Conservation (phyloP, 192 early-diverging fungal genomes). For the Mortierella antarctica region DNA sequence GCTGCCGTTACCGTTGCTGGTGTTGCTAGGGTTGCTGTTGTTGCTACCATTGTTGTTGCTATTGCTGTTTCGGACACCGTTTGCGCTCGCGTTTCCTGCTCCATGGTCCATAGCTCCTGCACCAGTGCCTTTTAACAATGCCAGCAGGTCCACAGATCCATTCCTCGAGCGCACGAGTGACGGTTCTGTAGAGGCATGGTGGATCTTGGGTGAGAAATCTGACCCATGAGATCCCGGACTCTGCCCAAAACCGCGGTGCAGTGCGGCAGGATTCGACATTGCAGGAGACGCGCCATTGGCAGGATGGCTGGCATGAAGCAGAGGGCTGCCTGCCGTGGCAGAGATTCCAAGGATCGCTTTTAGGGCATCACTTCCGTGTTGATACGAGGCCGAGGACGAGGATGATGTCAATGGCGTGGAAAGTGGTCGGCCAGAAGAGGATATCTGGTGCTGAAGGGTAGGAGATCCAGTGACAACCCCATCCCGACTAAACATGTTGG, state of each 20-base stretch:
- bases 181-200: slow-evolving; percentile 1
- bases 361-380: slow-evolving; percentile 36
- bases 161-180: slow-evolving; percentile 25
- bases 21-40: slow-evolving; percentile 18
- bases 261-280: not conserved
- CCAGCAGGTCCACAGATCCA: slow-evolving; percentile 59
- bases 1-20: not conserved
- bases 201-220: slow-evolving; percentile 30
- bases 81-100: slow-evolving; percentile 5
- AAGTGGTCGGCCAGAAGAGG: not conserved
- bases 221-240: slow-evolving; percentile 29
- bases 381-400: slow-evolving; percentile 16
- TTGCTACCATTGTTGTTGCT: not conserved
- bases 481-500: slow-evolving; percentile 7
- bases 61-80: not conserved
- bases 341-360: slow-evolving; percentile 40
- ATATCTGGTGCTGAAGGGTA: slow-evolving; percentile 6
- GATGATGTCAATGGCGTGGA: slow-evolving; percentile 14
- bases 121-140: slow-evolving; percentile 51
- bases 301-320: slow-evolving; percentile 1
- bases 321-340: slow-evolving; percentile 5
- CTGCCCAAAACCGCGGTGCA: not conserved
- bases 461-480: slow-evolving; percentile 20
- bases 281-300: slow-evolving; percentile 8
- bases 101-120: not conserved